These are phyloP conservation scores for Guyanaporus albipodus DNA, from an alignment of 768 basidiomycete species.

Conservation along the genomic window DNA sequence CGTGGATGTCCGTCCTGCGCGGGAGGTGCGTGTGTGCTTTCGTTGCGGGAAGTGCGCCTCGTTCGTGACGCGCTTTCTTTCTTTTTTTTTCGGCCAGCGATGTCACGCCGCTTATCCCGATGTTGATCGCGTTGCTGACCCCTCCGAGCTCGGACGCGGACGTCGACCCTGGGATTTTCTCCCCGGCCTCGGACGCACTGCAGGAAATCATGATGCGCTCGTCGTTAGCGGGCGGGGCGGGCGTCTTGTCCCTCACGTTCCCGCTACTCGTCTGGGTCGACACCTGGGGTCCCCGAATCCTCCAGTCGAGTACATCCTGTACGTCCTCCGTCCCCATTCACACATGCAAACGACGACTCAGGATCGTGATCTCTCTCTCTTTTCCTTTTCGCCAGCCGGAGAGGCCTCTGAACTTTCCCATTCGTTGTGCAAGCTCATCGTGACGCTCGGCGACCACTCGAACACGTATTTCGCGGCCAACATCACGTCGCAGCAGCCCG, in stretches of 20 bases:
- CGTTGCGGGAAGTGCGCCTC: too few relatives aligned
- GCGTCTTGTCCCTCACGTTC: constrained; percentile 70
- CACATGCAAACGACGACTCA: too few relatives aligned
- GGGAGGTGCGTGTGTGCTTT: constrained; percentile 50
- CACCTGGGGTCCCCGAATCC: constrained; percentile 46
- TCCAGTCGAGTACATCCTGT: constrained; percentile 37
- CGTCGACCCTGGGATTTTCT: constrained; percentile 51
- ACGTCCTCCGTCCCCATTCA: constrained; percentile 17
- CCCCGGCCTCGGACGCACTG: constrained; percentile 64
- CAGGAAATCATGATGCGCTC: constrained; percentile 78
- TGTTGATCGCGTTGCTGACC: constrained; percentile 49
- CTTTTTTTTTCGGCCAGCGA: too few relatives aligned
- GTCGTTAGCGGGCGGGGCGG: constrained; percentile 64
- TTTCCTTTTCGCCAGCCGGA: constrained; percentile 15
- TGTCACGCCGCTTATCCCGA: constrained; percentile 62
- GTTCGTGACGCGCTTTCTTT: too few relatives aligned
- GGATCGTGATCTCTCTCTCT: too few relatives aligned
- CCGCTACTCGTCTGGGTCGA: constrained; percentile 82
- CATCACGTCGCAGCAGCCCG: constrained; percentile 46
- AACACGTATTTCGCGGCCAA: constrained; percentile 69
- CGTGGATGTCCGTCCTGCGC: constrained; percentile 74
- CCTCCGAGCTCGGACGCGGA: constrained; percentile 30
- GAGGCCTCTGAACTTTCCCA: constrained; percentile 54
- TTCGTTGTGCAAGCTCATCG: constrained; percentile 76
- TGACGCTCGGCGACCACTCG: constrained; percentile 84